Conservation (phyloP, 257 asterid species). For the Solanum pimpinellifolium region DNA sequence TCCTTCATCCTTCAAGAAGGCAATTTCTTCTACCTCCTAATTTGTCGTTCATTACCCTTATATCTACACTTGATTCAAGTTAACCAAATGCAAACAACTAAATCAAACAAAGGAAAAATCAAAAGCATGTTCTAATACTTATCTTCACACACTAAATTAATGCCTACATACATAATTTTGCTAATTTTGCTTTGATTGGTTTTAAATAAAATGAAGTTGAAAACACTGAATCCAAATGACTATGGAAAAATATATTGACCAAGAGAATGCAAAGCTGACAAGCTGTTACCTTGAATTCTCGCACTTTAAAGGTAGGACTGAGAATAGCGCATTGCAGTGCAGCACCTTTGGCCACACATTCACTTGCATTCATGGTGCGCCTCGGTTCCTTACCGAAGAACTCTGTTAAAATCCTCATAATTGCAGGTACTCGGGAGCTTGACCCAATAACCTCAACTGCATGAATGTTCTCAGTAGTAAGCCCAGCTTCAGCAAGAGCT, state of each 20-base stretch:
- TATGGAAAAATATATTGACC: background rate
- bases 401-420: constrained; percentile 67
- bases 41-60: background rate
- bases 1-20: background rate
- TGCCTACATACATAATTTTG: background rate
- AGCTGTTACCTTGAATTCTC: constrained; percentile 68
- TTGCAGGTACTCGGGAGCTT: constrained; percentile 88
- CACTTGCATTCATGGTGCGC: constrained; percentile 98
- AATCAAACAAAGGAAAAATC: background rate
- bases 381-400: constrained; percentile 88
- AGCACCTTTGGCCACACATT: constrained; percentile 89
- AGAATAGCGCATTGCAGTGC: constrained; percentile 89
- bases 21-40: background rate
- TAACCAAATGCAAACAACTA: background rate
- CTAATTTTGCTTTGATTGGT: background rate
- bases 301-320: constrained; percentile 88
- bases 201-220: background rate
- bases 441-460: constrained; percentile 93
- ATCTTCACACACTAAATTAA: background rate
- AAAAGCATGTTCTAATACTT: background rate
- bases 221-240: background rate
- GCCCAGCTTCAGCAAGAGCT: constrained; percentile 77
- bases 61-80: background rate
- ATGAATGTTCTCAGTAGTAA: constrained; percentile 45
- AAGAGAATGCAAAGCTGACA: background rate